phyloP scores from a whole-genome alignment of 1,284 basidiomycete species.

The Cutaneotrichosporon spelunceum region DNA sequence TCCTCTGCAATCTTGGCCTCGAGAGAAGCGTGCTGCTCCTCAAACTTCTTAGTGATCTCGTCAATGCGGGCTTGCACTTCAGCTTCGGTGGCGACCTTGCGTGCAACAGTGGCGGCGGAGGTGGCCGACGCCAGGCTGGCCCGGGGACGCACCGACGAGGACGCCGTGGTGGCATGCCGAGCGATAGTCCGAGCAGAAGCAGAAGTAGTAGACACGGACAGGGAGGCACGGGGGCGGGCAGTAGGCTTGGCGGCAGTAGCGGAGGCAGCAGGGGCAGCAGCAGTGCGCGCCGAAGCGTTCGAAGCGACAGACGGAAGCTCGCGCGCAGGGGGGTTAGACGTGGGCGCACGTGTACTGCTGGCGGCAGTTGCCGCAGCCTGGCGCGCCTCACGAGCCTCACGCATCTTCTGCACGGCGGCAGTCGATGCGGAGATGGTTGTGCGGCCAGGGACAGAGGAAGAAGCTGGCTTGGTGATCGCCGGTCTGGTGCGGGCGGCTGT shows the following conservation, averaged over 20 bases:
- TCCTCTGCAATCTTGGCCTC: conserved; percentile 27
- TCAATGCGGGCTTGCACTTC: conserved; percentile 20
- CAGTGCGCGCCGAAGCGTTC: conserved; percentile 1
- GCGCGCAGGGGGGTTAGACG: conserved; percentile 11
- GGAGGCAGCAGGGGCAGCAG: conserved; percentile 2
- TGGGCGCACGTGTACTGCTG: background rate
- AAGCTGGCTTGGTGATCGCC: conserved; percentile 8
- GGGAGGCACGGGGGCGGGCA: conserved; percentile 1
- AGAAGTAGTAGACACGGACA: background rate
- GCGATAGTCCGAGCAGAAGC: conserved; percentile 8
- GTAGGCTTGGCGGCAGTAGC: background rate
- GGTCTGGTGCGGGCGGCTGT: conserved; percentile 12
- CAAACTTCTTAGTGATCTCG: conserved; percentile 22
- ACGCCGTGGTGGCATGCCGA: background rate
- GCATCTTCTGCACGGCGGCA: conserved; percentile 19
- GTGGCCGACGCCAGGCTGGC: conserved; percentile 12
- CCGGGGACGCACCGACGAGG: conserved; percentile 14
- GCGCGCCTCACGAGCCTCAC: conserved; percentile 20
- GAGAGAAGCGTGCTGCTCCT: conserved; percentile 26
- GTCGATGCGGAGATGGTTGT: conserved; percentile 4
- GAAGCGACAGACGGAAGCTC: conserved; percentile 5
- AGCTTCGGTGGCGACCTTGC: conserved; percentile 16
- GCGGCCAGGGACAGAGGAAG: background rate
- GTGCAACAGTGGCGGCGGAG: conserved; percentile 7
- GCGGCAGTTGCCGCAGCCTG: conserved; percentile 7